Conservation (phyloP, 106 monocot genomes). For the Agapanthus africanus region DNA sequence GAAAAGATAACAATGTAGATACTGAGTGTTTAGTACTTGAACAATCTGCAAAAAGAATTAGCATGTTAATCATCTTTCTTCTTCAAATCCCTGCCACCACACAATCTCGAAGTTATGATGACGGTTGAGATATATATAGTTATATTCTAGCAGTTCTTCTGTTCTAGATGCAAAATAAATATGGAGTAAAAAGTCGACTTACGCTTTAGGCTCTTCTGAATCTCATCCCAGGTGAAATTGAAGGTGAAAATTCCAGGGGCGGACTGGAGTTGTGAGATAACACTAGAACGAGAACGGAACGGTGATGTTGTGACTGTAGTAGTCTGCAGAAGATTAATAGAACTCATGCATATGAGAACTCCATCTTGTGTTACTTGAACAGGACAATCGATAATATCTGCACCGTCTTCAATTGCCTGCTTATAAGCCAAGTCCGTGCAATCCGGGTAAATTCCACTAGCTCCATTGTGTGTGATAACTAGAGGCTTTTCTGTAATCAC, state of each 20-base stretch:
- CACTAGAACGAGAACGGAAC: slow-evolving; percentile 10
- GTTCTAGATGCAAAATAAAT: background rate
- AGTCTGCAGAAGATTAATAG: slow-evolving; percentile 43
- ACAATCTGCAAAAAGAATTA: background rate
- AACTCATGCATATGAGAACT: slow-evolving; percentile 63
- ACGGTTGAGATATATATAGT: too few relatives aligned
- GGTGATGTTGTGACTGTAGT: slow-evolving; percentile 40
- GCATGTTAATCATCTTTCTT: background rate
- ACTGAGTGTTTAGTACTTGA: background rate
- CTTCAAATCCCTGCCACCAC: too few relatives aligned
- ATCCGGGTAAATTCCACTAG: slow-evolving; percentile 66
- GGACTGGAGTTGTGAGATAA: slow-evolving; percentile 34
- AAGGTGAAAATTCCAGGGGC: slow-evolving; percentile 57
- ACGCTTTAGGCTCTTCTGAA: slow-evolving; percentile 59
- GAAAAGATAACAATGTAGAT: background rate
- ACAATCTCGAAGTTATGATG: too few relatives aligned
- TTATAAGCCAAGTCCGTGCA: slow-evolving; percentile 87
- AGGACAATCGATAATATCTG: slow-evolving; percentile 78
- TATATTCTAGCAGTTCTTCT: too few relatives aligned
- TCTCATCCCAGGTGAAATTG: slow-evolving; percentile 77
- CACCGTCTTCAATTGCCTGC: slow-evolving; percentile 56
- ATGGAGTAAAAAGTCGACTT: slow-evolving; percentile 20
- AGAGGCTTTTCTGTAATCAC: slow-evolving; percentile 25
- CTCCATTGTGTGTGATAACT: slow-evolving; percentile 68
- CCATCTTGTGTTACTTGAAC: slow-evolving; percentile 77